These are phyloP conservation scores for Saururus chinensis DNA, from an alignment of 164 flowering plant species.

Conservation along the genomic window DNA sequence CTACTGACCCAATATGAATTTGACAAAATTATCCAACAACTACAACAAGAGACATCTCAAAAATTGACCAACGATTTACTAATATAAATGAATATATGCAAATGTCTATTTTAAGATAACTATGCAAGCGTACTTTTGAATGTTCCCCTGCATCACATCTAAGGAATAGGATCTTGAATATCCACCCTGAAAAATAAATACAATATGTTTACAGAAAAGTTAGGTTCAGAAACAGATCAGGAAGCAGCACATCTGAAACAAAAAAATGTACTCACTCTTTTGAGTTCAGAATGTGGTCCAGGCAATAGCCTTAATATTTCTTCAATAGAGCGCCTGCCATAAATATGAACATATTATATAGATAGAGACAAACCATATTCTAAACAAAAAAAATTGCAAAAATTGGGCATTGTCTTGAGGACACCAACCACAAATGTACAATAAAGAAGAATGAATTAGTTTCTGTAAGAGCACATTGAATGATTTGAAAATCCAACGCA, in stretches of 20 bases:
- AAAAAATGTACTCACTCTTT: conserved; percentile 45
- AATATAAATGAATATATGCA: neutral
- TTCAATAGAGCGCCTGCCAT: conserved; percentile 87
- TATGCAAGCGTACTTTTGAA: conserved; percentile 38
- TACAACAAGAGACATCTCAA: neutral
- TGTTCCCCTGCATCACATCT: conserved; percentile 36
- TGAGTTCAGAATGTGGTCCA: conserved; percentile 84
- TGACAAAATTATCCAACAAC: too few relatives aligned
- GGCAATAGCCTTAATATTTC: conserved; percentile 82
- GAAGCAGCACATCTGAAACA: neutral
- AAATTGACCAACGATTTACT: neutral
- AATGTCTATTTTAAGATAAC: neutral
- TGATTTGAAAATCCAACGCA: neutral
- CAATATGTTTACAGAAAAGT: neutral
- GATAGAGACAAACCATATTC: neutral
- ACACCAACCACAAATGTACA: neutral
- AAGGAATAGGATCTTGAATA: conserved; percentile 47
- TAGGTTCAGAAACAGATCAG: neutral
- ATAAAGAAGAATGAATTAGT: neutral
- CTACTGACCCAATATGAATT: too few relatives aligned
- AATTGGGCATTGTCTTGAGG: neutral
- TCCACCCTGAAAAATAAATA: conserved; percentile 43
- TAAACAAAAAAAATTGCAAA: neutral
- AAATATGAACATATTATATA: neutral
- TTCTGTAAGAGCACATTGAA: neutral